A percentile compares a stretch with the other conserved stretches of the same genome.
Conservation (phyloP, 2,329 filamentous ascomycete genomes). For the Rugonectria rugulosa region DNA sequence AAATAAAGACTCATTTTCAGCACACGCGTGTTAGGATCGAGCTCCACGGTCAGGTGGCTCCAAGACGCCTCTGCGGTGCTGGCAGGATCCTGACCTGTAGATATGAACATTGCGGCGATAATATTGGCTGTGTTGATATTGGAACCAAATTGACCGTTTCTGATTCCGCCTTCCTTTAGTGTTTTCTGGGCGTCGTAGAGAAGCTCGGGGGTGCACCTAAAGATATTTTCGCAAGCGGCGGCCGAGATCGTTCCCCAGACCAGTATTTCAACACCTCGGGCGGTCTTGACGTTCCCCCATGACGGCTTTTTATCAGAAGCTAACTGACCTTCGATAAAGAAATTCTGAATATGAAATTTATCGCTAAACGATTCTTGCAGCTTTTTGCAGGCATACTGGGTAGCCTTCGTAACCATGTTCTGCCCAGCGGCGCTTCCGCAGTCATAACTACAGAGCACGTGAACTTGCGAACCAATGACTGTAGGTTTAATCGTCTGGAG, state of each 20-base stretch:
- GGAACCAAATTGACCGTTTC: slow-evolving; percentile 6
- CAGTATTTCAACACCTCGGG: slow-evolving; percentile 4
- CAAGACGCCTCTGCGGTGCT: slow-evolving; percentile 8
- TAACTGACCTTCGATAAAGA: slow-evolving; percentile 17
- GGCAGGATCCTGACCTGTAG: slow-evolving; percentile 7
- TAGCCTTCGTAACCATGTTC: slow-evolving; percentile 22
- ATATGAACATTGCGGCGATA: slow-evolving; percentile 9
- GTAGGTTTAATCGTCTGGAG: background rate
- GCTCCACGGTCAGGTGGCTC: slow-evolving; percentile 4
- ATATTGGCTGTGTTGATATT: slow-evolving; percentile 9
- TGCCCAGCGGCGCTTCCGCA: slow-evolving; percentile 12
- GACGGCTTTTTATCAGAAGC: slow-evolving; percentile 19
- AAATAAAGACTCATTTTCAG: slow-evolving; percentile 6
- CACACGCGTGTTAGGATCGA: background rate
- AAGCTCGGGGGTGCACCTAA: background rate
- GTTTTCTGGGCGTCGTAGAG: background rate
- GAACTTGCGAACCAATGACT: slow-evolving; percentile 11
- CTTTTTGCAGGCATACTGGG: slow-evolving; percentile 11
- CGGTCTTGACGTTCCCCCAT: slow-evolving; percentile 9
- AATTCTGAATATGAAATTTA: slow-evolving; percentile 1
- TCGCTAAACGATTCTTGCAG: background rate
- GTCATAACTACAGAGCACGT: slow-evolving; percentile 15
- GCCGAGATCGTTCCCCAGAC: background rate
- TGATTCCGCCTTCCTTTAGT: background rate
- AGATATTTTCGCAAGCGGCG: background rate